Percentiles rank a stretch among this genome's conserved stretches.
Evolutionary conservation across 176 grass and related monocot genomes (phyloP).

Genomic region (Themeda triandra): DNA sequence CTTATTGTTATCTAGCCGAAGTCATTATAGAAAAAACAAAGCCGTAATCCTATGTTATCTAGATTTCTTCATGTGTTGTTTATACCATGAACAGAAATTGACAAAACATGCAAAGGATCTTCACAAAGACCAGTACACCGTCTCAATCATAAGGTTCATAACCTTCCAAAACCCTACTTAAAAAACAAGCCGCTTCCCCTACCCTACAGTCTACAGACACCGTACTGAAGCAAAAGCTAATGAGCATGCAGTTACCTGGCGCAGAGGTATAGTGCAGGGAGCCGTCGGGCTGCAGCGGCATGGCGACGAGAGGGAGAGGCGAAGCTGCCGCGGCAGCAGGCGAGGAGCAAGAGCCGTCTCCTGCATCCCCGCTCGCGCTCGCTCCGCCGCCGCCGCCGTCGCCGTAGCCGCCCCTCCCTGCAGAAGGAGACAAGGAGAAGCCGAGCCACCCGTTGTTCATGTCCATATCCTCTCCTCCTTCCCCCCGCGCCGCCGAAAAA

Average conservation of each 20-base stretch:
- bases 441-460: constrained; percentile 71
- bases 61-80: not conserved
- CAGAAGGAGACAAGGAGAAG: constrained; percentile 55
- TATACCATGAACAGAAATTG: not conserved
- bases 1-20: not conserved
- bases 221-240: not conserved
- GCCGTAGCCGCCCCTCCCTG: not conserved
- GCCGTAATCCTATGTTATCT: no score
- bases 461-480: constrained; percentile 30
- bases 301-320: constrained; percentile 8
- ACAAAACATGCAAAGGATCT: not conserved
- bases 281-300: constrained; percentile 41
- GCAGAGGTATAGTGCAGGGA: constrained; percentile 22
- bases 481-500: no score
- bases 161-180: not conserved
- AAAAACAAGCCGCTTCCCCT: not conserved
- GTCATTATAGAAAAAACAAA: not conserved
- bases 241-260: not conserved
- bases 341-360: constrained; percentile 35
- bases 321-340: constrained; percentile 5
- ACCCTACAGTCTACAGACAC: no score
- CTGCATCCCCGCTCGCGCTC: not conserved
- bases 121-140: not conserved
- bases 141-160: not conserved
- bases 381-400: constrained; percentile 22